Base-by-base conservation (phyloP, 805 yeast genomes). In the Myxozyma neotropica region DNA sequence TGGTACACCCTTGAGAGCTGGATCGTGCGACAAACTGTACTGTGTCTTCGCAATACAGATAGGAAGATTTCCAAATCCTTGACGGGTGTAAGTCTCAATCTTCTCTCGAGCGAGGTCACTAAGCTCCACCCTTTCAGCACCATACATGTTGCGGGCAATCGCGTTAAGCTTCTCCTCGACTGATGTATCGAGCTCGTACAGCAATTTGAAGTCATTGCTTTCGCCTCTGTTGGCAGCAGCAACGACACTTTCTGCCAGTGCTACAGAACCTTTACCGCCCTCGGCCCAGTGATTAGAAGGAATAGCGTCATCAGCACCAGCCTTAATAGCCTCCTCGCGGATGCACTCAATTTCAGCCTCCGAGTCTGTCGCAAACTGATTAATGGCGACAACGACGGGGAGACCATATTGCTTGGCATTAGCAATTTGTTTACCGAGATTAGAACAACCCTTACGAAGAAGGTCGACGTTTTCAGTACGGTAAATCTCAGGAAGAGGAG, bases 31-130 rank as follows among this genome's bases (percentile, higher is more conserved):
- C 67, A 93, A 80, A 0, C 97, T 91, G 80, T 93, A 93, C 76
- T 93, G 99, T 1, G 99, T 93, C 81, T 93, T 93, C 59, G 99
- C 99, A 71, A 93, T 88, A 77, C 99, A 93, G 68, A 93, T 86
- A 58, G 98, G 99, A 72, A 93, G 79, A 71, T 90, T 83, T 64
- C 86, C 91, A 74, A 87, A 93, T 1, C 97, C 97, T 78, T 91
- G 96, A 51, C 79, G 74, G 35, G 90, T 86, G 77, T 90, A 92
- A 57, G 84, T 81, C 62, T 85, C 90, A 66, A 93, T 85, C 76
- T 91, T 91, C 70, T 82, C 78, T 67, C 83, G 82, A 40, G 98
- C 98, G 65, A 84, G 82, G 26, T 89, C 92, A 46, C 87, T 81
- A 60, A 91, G 83, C 75, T 89, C 96, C 66, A 93, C 84, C 49